Conservation (phyloP, 176 grass and related monocot genomes). For the Oryza meyeriana region DNA sequence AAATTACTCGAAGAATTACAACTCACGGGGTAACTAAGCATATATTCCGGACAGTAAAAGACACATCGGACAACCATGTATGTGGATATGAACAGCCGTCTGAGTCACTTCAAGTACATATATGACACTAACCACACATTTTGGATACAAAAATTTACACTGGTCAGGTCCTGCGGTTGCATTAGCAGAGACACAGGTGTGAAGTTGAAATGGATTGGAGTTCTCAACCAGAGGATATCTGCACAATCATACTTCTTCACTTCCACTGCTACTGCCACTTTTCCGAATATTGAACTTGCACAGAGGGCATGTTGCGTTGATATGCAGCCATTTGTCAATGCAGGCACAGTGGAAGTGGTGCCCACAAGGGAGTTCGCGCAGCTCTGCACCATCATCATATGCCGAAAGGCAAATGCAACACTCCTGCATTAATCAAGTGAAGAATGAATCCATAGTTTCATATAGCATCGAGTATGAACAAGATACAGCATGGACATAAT, state of each 20-base stretch:
- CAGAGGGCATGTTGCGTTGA: constrained; percentile 78
- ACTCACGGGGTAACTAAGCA: constrained; percentile 4
- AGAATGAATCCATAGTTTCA: background rate
- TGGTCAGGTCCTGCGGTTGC: constrained; percentile 21
- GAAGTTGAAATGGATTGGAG: background rate
- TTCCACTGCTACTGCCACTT: constrained; percentile 54
- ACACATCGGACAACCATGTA: constrained; percentile 30
- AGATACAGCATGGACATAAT: background rate
- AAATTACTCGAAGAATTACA: constrained; percentile 4
- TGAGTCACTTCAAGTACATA: constrained; percentile 24
- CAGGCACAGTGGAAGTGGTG: constrained; percentile 80
- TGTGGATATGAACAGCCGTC: constrained; percentile 34
- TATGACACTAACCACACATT: constrained; percentile 26
- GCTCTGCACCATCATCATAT: constrained; percentile 71
- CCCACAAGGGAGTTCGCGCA: constrained; percentile 73
- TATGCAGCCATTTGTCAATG: constrained; percentile 81
- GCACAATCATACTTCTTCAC: constrained; percentile 52
- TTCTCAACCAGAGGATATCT: constrained; percentile 6
- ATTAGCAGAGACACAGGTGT: constrained; percentile 21
- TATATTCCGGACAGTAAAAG: constrained; percentile 18
- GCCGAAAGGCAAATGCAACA: constrained; percentile 74
- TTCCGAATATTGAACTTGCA: constrained; percentile 87
- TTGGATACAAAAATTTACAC: constrained; percentile 57
- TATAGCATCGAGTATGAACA: background rate
- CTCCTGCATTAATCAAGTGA: constrained; percentile 45